Percentiles rank a stretch among this genome's conserved stretches.
Evolutionary conservation across 78 protist genomes (phyloP).

Genomic region (Planoprotostelium fungivorum): DNA sequence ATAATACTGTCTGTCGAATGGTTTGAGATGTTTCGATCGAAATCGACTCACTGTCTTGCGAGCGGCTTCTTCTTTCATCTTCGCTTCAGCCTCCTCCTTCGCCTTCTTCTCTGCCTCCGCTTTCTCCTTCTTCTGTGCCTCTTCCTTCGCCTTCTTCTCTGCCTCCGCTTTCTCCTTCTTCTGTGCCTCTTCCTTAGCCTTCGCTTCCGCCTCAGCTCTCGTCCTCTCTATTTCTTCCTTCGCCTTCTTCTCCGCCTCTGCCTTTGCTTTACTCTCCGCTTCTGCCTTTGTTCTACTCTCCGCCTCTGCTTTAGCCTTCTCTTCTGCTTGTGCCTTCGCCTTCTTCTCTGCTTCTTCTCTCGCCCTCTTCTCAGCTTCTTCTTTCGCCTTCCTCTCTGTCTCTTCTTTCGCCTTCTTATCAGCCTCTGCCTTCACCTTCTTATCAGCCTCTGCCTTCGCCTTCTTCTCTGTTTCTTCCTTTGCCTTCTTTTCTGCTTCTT

Average conservation of each 20-base stretch:
- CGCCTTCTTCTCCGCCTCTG: neutral
- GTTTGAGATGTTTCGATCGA: no score
- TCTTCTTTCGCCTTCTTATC: neutral
- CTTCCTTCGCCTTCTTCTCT: neutral
- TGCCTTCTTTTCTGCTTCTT: neutral
- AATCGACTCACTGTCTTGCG: no score
- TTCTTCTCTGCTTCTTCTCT: neutral
- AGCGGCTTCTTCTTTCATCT: no score
- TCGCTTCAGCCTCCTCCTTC: no score
- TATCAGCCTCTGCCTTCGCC: neutral
- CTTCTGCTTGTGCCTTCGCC: neutral
- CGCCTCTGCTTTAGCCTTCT: neutral
- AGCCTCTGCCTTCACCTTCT: neutral
- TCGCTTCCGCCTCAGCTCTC: neutral
- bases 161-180: neutral
- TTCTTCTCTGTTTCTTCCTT: neutral
- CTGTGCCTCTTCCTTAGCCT: neutral
- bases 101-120: neutral
- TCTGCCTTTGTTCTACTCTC: neutral
- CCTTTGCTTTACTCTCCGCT: neutral
- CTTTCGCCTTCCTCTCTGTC: neutral
- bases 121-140: neutral
- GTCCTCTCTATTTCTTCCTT: neutral
- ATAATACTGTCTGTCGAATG: no score
- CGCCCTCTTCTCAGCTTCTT: neutral